Base-by-base conservation (phyloP, 2,329 filamentous ascomycete genomes). In the Gyromitra esculenta region DNA sequence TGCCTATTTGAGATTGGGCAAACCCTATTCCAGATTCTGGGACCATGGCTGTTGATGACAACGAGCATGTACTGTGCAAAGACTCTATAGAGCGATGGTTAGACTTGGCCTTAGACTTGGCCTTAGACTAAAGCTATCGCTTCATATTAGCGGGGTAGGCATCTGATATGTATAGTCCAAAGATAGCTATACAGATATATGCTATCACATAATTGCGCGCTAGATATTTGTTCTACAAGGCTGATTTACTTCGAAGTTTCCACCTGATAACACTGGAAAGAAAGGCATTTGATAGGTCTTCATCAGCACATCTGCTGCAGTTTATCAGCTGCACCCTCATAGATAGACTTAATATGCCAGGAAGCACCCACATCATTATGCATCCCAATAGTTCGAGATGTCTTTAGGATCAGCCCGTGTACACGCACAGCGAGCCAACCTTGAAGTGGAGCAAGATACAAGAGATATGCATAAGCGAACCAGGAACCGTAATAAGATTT, bases 11-110 rank as follows among this genome's bases (percentile, higher is more conserved):
- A 35, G 54, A 73, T 21, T 52, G 62, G 6, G 57, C 0, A 45
- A 57, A 48, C 41, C 43, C 39, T n/a, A 62, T 21, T 57, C 74
- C 76, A 15, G 69, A 62, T 54, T 77, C 76, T 63, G 57, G 57
- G 54, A 68, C 25, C 71, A 74, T 70, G 37, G 15, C 15, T 5
- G 65, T 63, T 31, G 52, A 35, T 21, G 21, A 15, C 43, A 52
- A 25, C 5, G 39, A 45, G 9, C 37, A 63, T 18, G 15, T 11
- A 31, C 41, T 54, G 13, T 52, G 60, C 39, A 37, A 37, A 25
- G 25, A 31, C 37, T 18, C 9, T 41, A 3, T 31, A n/a, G 8
- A 25, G 57, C 37, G 11, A 21, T 37, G 39, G 48, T 3, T 5
- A 45, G 41, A 65, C 62, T 66, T 4, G 15, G 5, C 60, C 4